Conservation (phyloP, 805 yeast species). For the Candida incommunis region DNA sequence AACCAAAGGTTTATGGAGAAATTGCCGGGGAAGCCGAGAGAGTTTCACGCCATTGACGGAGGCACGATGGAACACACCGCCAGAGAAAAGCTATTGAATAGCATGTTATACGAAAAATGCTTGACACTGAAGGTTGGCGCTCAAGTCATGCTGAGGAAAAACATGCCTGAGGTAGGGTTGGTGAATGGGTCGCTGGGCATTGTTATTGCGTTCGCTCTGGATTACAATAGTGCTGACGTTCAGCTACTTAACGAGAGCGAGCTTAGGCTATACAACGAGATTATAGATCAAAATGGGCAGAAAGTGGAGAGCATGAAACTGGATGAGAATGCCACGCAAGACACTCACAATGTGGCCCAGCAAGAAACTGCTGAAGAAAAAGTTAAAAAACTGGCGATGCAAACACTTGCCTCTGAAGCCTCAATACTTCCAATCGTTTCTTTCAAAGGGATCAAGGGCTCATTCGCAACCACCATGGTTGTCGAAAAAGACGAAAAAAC, state of each 20-base stretch:
- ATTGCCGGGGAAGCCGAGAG: slow-evolving; percentile 33
- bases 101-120: slow-evolving; percentile 54
- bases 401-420: background rate
- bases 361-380: slow-evolving; percentile 25
- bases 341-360: slow-evolving; percentile 7
- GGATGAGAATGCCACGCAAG: slow-evolving; percentile 3
- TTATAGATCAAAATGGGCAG: slow-evolving; percentile 4
- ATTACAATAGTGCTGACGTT: slow-evolving; percentile 7
- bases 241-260: slow-evolving; percentile 5
- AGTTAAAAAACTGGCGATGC: background rate
- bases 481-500: slow-evolving; percentile 6
- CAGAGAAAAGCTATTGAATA: slow-evolving; percentile 30
- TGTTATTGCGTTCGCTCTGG: slow-evolving; percentile 37
- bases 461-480: slow-evolving; percentile 13
- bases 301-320: too few relatives aligned
- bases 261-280: slow-evolving; percentile 10
- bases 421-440: background rate
- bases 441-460: background rate
- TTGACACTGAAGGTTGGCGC: slow-evolving; percentile 67
- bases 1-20: slow-evolving; percentile 38
- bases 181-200: slow-evolving; percentile 88
- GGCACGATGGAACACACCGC: slow-evolving; percentile 14
- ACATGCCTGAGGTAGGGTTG: slow-evolving; percentile 44
- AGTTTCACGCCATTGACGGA: slow-evolving; percentile 34
- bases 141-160: slow-evolving; percentile 82